Evolutionary conservation across 2,329 filamentous ascomycete species (phyloP), one percentile per base, ranked within the genome.

Genomic region (Delphinella strobiligena): DNA sequence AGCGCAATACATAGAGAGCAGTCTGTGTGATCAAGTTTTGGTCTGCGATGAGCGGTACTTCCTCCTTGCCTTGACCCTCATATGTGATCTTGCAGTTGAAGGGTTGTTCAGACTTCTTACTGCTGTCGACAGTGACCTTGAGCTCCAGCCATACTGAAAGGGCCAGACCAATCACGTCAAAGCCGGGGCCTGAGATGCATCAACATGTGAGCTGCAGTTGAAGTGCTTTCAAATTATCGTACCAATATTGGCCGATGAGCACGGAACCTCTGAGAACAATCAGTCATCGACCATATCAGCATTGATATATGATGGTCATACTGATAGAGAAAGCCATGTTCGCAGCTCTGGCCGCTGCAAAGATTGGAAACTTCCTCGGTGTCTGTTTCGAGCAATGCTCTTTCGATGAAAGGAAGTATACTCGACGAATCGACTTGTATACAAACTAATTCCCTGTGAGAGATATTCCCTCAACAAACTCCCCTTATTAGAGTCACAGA

Each of bases 161-260:
- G 7, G 89, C 89, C 46, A 98, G 80, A 51, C 91, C 86, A 60
- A 96, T 94, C 53, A 95, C 89, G 69, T 98, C 89, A 71, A 96
- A 98, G 43, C 89, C 89, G 36, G 89, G 89, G 51, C 86, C 61
- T 61, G 46, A n/a, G 22, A 27, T 27, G 22, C 22, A 27, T 27
- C 22, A 27, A 27, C 12, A 27, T 27, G 12, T 27, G 22, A 27
- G 22, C 22, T 17, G n/a, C n/a, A n/a, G n/a, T 7, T 27, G 22
- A 12, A 27, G 7, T 27, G 30, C 15, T 37, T 36, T 31, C 10
- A 19, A 14, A 33, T 19, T 27, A 34, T 43, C 48, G 43, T 57
- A 67, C 71, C 89, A 58, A 96, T 95, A 69, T 96, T 96, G 66
- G 89, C 89, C 46, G 88, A 95, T 45, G 89, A 96, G 67, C 85